phyloP scores from a whole-genome alignment of 148 eudicot genomes.

The Cornus florida region DNA sequence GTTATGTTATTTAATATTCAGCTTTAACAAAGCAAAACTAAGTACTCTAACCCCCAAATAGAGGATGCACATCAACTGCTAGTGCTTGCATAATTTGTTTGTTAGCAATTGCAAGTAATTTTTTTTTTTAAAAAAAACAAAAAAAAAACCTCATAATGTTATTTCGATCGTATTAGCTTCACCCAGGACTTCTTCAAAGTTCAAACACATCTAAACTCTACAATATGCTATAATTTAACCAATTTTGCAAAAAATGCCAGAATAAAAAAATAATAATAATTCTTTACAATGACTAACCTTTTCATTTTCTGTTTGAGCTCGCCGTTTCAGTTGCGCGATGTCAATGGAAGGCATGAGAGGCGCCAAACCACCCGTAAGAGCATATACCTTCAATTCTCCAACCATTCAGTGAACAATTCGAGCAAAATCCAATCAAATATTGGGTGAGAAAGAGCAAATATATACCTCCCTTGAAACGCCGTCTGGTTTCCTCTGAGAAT shows the following conservation, averaged over 20 bases:
- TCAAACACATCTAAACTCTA: neutral
- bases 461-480: conserved; percentile 84
- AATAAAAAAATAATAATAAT: neutral
- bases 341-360: conserved; percentile 85
- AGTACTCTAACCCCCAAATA: neutral
- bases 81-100: neutral
- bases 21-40: neutral
- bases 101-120: neutral
- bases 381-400: conserved; percentile 56
- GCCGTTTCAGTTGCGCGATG: conserved; percentile 64
- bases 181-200: neutral
- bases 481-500: conserved; percentile 88
- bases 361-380: conserved; percentile 85
- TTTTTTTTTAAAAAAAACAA: too few relatives aligned
- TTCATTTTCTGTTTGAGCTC: conserved; percentile 53
- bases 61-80: too few relatives aligned
- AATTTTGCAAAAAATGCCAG: neutral
- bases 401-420: neutral
- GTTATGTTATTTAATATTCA: neutral
- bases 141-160: neutral
- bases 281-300: conserved; percentile 43
- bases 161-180: neutral
- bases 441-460: neutral
- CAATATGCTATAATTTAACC: conserved; percentile 1
- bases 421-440: neutral